phyloP scores from a whole-genome alignment of 2,329 filamentous ascomycete genomes.

The Tolypocladium tropicale region DNA sequence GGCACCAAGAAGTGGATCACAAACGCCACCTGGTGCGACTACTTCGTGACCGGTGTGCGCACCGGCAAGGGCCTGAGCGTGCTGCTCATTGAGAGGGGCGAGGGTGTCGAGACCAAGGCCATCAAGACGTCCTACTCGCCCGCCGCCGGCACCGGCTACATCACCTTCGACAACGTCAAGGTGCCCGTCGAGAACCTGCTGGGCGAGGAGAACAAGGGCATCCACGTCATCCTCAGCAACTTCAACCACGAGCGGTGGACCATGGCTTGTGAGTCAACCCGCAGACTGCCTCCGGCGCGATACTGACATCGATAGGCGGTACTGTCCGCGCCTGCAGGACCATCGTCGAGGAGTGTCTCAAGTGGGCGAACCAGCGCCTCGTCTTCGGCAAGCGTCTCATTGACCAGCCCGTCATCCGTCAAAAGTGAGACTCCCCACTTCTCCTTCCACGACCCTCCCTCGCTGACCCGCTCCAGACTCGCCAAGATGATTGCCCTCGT shows the following conservation, averaged over 20 bases:
- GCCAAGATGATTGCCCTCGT: conserved; percentile 78
- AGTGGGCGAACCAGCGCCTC: conserved; percentile 79
- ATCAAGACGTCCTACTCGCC: conserved; percentile 79
- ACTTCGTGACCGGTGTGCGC: conserved; percentile 72
- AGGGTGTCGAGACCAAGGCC: conserved; percentile 64
- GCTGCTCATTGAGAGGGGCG: conserved; percentile 61
- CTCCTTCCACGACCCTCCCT: background rate
- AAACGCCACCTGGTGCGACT: conserved; percentile 70
- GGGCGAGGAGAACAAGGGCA: conserved; percentile 77
- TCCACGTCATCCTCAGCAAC: conserved; percentile 74
- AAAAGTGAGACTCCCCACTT: conserved; percentile 47
- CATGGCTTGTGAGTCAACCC: conserved; percentile 48
- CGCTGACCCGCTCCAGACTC: conserved; percentile 35
- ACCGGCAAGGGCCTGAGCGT: conserved; percentile 74
- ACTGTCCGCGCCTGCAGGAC: conserved; percentile 55
- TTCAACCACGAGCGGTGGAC: conserved; percentile 83
- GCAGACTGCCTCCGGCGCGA: background rate
- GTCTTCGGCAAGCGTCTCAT: conserved; percentile 77
- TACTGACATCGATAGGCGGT: conserved; percentile 25
- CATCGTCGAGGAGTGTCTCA: conserved; percentile 73
- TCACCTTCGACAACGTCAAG: conserved; percentile 80
- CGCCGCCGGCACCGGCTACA: conserved; percentile 65
- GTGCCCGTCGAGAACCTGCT: conserved; percentile 70
- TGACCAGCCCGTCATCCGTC: conserved; percentile 71
- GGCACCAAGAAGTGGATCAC: conserved; percentile 83